phyloP scores from a whole-genome alignment of 1,284 basidiomycete genomes.

The Hymenochaete sp. region DNA sequence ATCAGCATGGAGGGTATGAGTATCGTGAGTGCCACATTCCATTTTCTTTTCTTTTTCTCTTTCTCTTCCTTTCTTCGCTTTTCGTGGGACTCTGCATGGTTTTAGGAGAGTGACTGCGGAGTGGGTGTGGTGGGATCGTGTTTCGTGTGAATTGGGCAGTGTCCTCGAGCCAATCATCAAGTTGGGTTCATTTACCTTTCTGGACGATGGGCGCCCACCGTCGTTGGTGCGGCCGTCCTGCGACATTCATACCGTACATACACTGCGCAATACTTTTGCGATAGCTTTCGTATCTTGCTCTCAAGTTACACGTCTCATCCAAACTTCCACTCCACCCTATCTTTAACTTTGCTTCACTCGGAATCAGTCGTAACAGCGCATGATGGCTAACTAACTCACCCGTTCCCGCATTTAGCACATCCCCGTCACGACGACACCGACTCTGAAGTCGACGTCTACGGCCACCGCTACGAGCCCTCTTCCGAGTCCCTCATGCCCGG shows the following conservation, averaged over 20 bases:
- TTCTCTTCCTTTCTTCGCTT: not conserved
- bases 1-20: slow-evolving; percentile 9
- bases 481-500: slow-evolving; percentile 53
- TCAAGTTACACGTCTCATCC: not conserved
- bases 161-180: too few relatives aligned
- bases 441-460: slow-evolving; percentile 67
- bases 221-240: too few relatives aligned
- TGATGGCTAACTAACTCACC: not conserved
- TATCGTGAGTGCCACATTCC: slow-evolving; percentile 15
- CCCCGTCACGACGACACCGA: slow-evolving; percentile 48
- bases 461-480: slow-evolving; percentile 57
- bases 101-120: not conserved
- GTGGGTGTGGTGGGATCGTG: not conserved
- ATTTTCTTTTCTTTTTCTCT: not conserved
- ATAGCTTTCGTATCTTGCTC: not conserved
- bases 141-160: too few relatives aligned
- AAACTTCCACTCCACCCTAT: not conserved
- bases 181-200: too few relatives aligned
- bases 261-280: not conserved
- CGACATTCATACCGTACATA: too few relatives aligned
- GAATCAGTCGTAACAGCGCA: too few relatives aligned
- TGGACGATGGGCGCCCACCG: too few relatives aligned
- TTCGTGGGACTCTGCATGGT: not conserved
- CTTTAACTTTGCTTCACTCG: too few relatives aligned
- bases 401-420: slow-evolving; percentile 8